phyloP scores from a whole-genome alignment of 163 green algal species.

The Volvox carteri region DNA sequence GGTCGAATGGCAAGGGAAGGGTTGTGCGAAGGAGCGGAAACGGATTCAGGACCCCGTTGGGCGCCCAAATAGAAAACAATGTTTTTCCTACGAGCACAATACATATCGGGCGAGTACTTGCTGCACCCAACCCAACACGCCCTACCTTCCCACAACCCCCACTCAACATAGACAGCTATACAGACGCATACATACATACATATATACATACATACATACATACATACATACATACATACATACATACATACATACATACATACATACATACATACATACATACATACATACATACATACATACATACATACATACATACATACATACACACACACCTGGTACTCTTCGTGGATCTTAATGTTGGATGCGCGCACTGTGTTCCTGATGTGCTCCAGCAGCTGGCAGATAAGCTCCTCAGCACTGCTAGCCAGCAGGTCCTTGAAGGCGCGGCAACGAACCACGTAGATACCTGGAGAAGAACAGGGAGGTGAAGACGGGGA shows the following conservation, averaged over 20 bases:
- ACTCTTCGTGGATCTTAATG: slow-evolving; percentile 65
- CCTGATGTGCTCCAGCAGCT: slow-evolving; percentile 75
- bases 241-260: not conserved
- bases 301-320: not conserved
- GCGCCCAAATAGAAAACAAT: too few species aligned
- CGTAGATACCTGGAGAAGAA: slow-evolving; percentile 66
- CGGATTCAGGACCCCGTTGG: too few species aligned
- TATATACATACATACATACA: not conserved
- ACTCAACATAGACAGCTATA: not conserved
- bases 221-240: not conserved
- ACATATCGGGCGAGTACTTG: too few species aligned
- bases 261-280: not conserved
- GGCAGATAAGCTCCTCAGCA: slow-evolving; percentile 65
- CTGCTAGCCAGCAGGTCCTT: slow-evolving; percentile 73
- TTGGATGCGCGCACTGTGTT: slow-evolving; percentile 46
- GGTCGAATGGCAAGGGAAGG: too few species aligned
- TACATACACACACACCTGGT: slow-evolving; percentile 42
- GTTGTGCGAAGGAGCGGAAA: too few species aligned
- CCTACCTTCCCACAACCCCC: too few species aligned
- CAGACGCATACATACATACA: not conserved
- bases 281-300: not conserved
- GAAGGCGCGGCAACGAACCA: slow-evolving; percentile 69
- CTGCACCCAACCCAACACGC: too few species aligned
- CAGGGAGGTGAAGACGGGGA: not conserved
- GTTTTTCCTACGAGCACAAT: too few species aligned